Percentiles rank a stretch among this genome's conserved stretches.
These are phyloP conservation scores for Glycine tomentella DNA, from an alignment of 306 rosid genomes.

Conservation along the genomic window DNA sequence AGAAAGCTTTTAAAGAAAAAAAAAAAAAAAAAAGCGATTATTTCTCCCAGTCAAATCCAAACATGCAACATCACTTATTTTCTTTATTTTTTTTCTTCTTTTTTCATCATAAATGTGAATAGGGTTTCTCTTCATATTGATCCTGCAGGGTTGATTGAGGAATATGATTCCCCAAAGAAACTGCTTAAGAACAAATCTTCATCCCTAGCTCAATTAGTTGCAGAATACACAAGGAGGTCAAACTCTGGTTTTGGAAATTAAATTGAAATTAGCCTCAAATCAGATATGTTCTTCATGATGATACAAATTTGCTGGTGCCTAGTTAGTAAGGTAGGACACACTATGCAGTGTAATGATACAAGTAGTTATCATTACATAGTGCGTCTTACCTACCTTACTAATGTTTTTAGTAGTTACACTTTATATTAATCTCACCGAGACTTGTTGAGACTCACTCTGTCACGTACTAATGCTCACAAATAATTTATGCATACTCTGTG, in stretches of 20 bases:
- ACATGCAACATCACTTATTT: neutral
- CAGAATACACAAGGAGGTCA: constrained; percentile 54
- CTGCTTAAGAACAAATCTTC: constrained; percentile 56
- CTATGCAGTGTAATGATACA: no score
- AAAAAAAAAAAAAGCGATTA: neutral
- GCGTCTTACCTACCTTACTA: neutral
- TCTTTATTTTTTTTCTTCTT: neutral
- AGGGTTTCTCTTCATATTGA: constrained; percentile 32
- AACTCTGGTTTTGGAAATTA: constrained; percentile 53
- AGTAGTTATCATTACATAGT: no score
- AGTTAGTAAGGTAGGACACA: neutral
- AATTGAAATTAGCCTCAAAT: constrained; percentile 39
- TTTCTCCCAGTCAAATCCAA: neutral
- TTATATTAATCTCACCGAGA: neutral
- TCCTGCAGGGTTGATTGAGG: constrained; percentile 45
- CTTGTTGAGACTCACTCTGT: no score
- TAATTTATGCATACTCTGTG: neutral
- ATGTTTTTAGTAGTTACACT: neutral
- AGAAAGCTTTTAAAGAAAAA: neutral
- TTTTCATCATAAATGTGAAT: neutral
- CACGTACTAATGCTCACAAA: no score
- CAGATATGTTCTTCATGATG: neutral
- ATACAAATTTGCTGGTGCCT: neutral
- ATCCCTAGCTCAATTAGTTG: constrained; percentile 54
- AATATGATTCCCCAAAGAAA: constrained; percentile 52